Conservation (phyloP, 345 rosid genomes). For the Aquilaria malaccensis region DNA sequence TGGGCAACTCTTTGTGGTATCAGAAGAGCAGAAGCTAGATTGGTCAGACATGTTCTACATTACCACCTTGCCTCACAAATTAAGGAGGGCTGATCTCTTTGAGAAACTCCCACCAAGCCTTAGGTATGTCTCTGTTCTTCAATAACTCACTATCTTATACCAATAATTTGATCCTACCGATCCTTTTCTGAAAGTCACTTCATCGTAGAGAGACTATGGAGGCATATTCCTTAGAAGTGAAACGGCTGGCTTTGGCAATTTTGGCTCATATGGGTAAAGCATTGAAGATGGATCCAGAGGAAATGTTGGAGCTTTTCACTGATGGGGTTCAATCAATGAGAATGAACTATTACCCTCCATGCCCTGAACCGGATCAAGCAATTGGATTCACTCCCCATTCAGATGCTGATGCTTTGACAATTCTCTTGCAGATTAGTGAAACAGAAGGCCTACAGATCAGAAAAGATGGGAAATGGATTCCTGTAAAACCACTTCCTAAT, state of each 20-base stretch:
- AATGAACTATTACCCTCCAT: slow-evolving; percentile 58
- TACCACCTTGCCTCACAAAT: slow-evolving; percentile 14
- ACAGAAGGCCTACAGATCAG: slow-evolving; percentile 55
- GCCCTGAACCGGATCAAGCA: slow-evolving; percentile 46
- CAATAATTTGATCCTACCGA: not conserved
- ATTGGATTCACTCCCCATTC: slow-evolving; percentile 44
- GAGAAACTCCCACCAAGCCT: slow-evolving; percentile 28
- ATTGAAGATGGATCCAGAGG: slow-evolving; percentile 37
- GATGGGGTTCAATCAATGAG: slow-evolving; percentile 36
- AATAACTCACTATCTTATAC: not conserved
- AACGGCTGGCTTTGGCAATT: slow-evolving; percentile 27
- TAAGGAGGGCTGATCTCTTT: slow-evolving; percentile 26
- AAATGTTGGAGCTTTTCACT: slow-evolving; percentile 26
- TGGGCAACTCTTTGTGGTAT: slow-evolving; percentile 25
- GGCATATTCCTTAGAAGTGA: slow-evolving; percentile 29
- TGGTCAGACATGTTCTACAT: slow-evolving; percentile 28
- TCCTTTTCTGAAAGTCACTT: not conserved
- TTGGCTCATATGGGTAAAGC: slow-evolving; percentile 33
- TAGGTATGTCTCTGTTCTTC: slow-evolving; percentile 12
- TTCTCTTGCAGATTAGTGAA: slow-evolving; percentile 39
- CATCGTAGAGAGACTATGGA: slow-evolving; percentile 42
- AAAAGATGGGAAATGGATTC: slow-evolving; percentile 37
- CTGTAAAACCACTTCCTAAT: slow-evolving; percentile 38
- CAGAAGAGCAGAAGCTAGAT: slow-evolving; percentile 29
- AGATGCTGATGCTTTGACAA: slow-evolving; percentile 37